Base-by-base conservation (phyloP, 495 filamentous ascomycete genomes). In the Aspergillus panamensis region DNA sequence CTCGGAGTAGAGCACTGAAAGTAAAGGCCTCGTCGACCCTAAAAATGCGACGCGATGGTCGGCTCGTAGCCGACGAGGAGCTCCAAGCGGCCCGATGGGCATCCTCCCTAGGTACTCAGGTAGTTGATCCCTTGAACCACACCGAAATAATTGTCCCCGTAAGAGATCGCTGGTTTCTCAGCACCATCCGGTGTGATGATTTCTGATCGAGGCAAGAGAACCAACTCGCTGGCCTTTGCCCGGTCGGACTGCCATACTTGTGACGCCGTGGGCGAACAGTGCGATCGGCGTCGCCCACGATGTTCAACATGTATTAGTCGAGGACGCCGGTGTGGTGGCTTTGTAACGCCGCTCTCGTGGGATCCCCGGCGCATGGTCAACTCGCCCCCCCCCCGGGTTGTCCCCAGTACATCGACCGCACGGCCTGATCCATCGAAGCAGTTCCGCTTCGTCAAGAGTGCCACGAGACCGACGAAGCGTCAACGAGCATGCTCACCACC, bases 171-270 rank as follows among this genome's bases (percentile, higher is more conserved):
- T 3, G 8, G 33, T 13, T 35, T 35, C 33, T 8, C 13, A 35
- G 33, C 8, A 35, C 8, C 0, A 35, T 35, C 1, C 8, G 33
- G 13, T 13, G 3, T 3, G 33, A 35, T 48, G 14, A 48, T 43
- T 56, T 16, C 53, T 32, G 42, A 56, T 33, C 19, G 7, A 4
- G 62, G 62, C 43, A 64, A 58, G 58, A 58, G 59, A 58, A 58
- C 62, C 20, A 64, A 59, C 53, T 64, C 62, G 4, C 51, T 64
- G 14, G 58, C 58, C 8, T 64, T 64, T 42, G 62, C 62, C 25
- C 58, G 31, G 6, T 51, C 54, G 20, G 62, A 64, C 30, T 64
- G 62, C 17, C 62, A 64, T 42, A 61, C 62, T 17, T 64, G 62
- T 52, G 58, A 43, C 37, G 43, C 53, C 47, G n/a, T 32, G 16